These are phyloP conservation scores for Cladosporium sphaerospermum DNA, from an alignment of 2,329 filamentous ascomycete species.

Conservation along the genomic window DNA sequence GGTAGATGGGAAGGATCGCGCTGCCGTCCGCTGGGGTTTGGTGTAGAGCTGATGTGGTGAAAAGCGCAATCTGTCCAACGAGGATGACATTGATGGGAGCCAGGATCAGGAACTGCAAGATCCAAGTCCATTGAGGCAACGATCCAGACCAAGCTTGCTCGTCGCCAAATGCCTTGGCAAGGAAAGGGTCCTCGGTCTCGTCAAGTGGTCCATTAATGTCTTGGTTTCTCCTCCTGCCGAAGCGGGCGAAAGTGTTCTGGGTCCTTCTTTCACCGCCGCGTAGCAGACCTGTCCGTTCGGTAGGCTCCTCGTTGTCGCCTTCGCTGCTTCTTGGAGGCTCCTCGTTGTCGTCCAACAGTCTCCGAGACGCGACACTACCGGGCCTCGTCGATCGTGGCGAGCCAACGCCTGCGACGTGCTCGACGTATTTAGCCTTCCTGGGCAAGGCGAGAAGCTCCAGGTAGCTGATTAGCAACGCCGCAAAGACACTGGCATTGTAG, in stretches of 20 bases:
- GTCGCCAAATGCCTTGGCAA: slow-evolving; percentile 48
- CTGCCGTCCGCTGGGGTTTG: slow-evolving; percentile 85
- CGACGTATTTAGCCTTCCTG: slow-evolving; percentile 63
- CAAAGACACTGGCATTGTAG: slow-evolving; percentile 67
- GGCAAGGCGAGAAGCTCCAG: slow-evolving; percentile 71
- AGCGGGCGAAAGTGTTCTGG: slow-evolving; percentile 50
- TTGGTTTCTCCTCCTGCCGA: slow-evolving; percentile 37
- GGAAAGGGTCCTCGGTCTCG: slow-evolving; percentile 23
- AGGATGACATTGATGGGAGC: slow-evolving; percentile 73
- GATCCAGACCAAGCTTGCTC: slow-evolving; percentile 83
- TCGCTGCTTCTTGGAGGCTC: slow-evolving; percentile 12
- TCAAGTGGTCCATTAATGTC: slow-evolving; percentile 29
- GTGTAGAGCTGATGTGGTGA: slow-evolving; percentile 63
- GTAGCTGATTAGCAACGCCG: slow-evolving; percentile 68
- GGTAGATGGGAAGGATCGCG: slow-evolving; percentile 62
- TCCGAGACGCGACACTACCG: slow-evolving; percentile 24
- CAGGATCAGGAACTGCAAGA: slow-evolving; percentile 75
- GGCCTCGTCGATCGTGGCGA: slow-evolving; percentile 20
- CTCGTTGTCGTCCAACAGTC: slow-evolving; percentile 17
- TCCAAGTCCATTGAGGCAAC: slow-evolving; percentile 79
- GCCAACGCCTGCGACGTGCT: slow-evolving; percentile 41
- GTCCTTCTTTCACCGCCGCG: slow-evolving; percentile 31
- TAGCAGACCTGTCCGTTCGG: slow-evolving; percentile 53
- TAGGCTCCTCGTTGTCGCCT: slow-evolving; percentile 38
- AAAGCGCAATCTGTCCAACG: slow-evolving; percentile 66